Evolutionary conservation across 768 basidiomycete genomes (phyloP).

Genomic region (Hemileccinum impolitum): DNA sequence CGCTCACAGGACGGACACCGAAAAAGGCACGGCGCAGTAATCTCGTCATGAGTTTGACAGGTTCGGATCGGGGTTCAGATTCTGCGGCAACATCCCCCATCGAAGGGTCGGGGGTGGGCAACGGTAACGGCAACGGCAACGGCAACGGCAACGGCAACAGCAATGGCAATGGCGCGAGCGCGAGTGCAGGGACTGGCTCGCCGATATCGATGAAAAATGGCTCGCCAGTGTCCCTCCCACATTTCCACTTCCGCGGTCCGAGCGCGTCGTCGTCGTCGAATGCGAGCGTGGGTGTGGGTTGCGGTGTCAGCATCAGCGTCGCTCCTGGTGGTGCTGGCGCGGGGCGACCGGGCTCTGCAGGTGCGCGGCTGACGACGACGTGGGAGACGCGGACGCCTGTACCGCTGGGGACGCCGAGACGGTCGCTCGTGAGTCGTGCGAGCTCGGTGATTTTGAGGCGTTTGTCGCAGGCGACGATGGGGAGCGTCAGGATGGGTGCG

Average conservation of each 20-base stretch:
- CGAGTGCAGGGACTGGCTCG: neutral
- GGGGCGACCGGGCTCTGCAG: slow-evolving; percentile 23
- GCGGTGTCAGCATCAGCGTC: no score
- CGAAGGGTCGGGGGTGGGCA: neutral
- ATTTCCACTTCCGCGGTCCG: slow-evolving; percentile 2
- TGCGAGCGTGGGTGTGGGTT: neutral
- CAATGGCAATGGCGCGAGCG: no score
- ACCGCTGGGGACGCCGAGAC: neutral
- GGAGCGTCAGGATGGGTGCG: neutral
- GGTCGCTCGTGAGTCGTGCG: slow-evolving; percentile 26
- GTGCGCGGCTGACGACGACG: slow-evolving; percentile 18
- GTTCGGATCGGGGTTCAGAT: neutral
- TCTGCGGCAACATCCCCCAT: neutral
- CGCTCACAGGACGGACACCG: slow-evolving; percentile 2
- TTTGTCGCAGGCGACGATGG: slow-evolving; percentile 19
- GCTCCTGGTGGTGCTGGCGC: neutral
- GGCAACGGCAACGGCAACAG: no score
- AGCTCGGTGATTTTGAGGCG: slow-evolving; percentile 26
- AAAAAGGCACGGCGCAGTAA: slow-evolving; percentile 19
- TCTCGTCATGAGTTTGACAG: slow-evolving; percentile 25
- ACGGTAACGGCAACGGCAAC: no score
- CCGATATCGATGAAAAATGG: slow-evolving; percentile 3
- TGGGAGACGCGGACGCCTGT: neutral
- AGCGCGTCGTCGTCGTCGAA: neutral
- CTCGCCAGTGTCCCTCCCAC: slow-evolving; percentile 18